phyloP scores from a whole-genome alignment of 768 basidiomycete species.

The Calocybe gangraenosa region DNA sequence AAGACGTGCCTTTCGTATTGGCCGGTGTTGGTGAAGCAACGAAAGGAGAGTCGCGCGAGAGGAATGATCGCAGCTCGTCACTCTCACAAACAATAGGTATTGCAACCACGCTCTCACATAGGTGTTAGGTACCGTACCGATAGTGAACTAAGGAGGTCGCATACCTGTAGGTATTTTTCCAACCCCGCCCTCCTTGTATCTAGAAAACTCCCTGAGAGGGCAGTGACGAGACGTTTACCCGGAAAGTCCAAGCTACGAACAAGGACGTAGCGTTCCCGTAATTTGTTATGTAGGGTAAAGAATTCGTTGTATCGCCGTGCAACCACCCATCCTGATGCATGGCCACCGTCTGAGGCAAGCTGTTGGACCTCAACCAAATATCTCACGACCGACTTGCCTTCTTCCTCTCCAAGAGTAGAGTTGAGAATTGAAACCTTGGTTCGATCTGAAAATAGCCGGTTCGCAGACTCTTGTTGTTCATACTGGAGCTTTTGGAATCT shows the following conservation, averaged over 20 bases:
- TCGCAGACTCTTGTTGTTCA: conserved; percentile 91
- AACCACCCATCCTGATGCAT: conserved; percentile 88
- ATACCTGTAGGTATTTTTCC: conserved; percentile 89
- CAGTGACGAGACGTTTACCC: conserved; percentile 85
- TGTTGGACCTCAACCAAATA: conserved; percentile 94
- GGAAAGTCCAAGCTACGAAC: conserved; percentile 84
- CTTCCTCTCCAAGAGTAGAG: conserved; percentile 77
- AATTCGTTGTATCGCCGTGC: conserved; percentile 96
- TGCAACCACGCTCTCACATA: conserved; percentile 62
- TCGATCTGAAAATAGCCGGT: conserved; percentile 76
- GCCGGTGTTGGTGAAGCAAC: conserved; percentile 49
- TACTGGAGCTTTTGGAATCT: conserved; percentile 91
- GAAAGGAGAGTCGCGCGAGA: conserved; percentile 86
- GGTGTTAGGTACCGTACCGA: background rate
- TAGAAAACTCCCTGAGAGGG: conserved; percentile 84
- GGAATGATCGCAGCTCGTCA: conserved; percentile 75
- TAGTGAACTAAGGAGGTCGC: conserved; percentile 15
- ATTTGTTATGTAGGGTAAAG: conserved; percentile 78
- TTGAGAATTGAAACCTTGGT: conserved; percentile 85
- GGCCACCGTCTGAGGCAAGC: conserved; percentile 70
- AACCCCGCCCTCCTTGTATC: conserved; percentile 74
- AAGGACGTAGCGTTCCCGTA: conserved; percentile 69
- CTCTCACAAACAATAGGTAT: conserved; percentile 78
- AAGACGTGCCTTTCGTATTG: conserved; percentile 39
- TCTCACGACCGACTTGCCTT: conserved; percentile 85